Conservation (phyloP, 371 early-diverging fungal species). For the Apophysomyces variabilis region DNA sequence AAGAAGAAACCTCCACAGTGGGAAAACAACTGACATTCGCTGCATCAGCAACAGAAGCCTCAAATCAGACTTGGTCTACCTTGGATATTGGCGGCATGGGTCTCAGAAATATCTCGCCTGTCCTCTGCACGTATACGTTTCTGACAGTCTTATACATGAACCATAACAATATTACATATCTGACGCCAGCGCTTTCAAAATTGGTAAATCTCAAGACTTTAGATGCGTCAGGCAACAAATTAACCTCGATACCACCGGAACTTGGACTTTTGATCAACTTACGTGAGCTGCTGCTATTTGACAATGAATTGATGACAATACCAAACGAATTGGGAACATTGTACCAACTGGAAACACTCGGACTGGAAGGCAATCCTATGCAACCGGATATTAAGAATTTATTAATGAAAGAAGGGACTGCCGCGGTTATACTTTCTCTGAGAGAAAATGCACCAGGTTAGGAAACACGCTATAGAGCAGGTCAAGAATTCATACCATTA, state of each 20-base stretch:
- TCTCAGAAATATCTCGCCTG: conserved; percentile 74
- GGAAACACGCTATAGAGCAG: background rate
- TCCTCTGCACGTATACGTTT: conserved; percentile 81
- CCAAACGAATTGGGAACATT: conserved; percentile 95
- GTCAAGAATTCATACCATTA: conserved; percentile 18
- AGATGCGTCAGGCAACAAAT: conserved; percentile 92
- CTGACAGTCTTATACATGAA: conserved; percentile 92
- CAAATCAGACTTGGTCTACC: conserved; percentile 71
- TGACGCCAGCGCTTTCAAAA: conserved; percentile 76
- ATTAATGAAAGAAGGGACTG: conserved; percentile 87
- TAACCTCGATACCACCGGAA: conserved; percentile 88
- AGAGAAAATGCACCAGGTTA: conserved; percentile 91
- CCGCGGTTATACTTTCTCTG: conserved; percentile 86
- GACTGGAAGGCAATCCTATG: conserved; percentile 97
- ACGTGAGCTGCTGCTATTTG: conserved; percentile 89
- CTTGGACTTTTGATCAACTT: conserved; percentile 87
- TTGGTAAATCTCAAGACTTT: conserved; percentile 72
- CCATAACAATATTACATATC: conserved; percentile 85
- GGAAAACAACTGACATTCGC: conserved; percentile 11
- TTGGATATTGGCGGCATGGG: conserved; percentile 95
- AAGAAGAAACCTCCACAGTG: conserved; percentile 27
- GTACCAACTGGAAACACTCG: conserved; percentile 91
- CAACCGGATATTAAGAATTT: conserved; percentile 82
- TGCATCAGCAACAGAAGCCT: background rate
- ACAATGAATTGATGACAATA: conserved; percentile 88